Conservation (phyloP, 257 asterid species). For the Penstemon eatonii region DNA sequence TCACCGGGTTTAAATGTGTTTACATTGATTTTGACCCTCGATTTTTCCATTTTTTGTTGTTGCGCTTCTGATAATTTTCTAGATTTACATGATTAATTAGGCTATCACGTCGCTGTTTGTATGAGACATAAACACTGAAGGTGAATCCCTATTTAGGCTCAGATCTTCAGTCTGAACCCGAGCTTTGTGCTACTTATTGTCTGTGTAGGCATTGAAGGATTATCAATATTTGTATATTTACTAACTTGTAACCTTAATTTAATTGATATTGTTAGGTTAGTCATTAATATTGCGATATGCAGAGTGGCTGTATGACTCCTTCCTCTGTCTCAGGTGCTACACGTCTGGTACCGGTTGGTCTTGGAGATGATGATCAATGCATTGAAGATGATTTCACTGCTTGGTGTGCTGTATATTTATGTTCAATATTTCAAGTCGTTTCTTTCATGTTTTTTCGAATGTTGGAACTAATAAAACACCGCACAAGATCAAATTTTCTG, state of each 20-base stretch:
- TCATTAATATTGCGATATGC: neutral
- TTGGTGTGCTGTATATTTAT: constrained; percentile 42
- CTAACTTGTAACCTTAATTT: neutral
- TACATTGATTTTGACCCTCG: neutral
- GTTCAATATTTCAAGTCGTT: neutral
- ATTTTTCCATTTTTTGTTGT: too few species aligned
- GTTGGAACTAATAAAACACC: constrained; percentile 3
- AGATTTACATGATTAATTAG: neutral
- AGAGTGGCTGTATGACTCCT: constrained; percentile 6
- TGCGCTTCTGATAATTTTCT: too few species aligned
- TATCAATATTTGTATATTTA: neutral
- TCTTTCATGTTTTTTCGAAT: neutral
- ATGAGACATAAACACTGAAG: neutral
- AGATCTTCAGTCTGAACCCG: neutral
- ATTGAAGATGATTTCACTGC: constrained; percentile 79
- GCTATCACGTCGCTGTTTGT: neutral
- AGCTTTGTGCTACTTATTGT: neutral
- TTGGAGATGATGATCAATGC: constrained; percentile 85
- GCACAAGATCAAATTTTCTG: neutral
- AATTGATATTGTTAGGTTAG: neutral
- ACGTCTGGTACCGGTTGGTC: constrained; percentile 57
- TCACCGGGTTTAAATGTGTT: neutral
- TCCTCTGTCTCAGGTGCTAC: constrained; percentile 54
- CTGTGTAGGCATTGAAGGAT: neutral
- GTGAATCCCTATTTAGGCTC: neutral